Conservation (phyloP, 2,329 filamentous ascomycete species). For the Akanthomyces lecanii region DNA sequence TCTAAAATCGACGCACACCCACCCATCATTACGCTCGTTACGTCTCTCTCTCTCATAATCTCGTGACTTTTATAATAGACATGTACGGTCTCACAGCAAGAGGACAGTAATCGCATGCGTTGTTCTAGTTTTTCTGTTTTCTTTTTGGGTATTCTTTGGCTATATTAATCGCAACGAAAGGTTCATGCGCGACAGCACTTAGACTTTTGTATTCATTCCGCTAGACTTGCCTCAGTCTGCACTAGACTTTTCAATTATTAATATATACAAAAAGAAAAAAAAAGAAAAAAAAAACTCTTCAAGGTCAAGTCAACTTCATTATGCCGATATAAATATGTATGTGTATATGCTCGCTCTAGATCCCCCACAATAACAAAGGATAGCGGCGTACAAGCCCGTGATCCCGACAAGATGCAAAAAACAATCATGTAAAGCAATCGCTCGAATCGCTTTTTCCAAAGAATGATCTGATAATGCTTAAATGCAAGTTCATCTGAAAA, state of each 20-base stretch:
- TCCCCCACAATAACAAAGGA: not conserved
- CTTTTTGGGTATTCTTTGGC: not conserved
- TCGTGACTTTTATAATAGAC: not conserved
- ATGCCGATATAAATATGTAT: not conserved
- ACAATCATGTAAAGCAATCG: conserved; percentile 8
- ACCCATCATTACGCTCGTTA: not conserved
- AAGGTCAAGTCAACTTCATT: not conserved
- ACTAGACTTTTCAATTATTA: not conserved
- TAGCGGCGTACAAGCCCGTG: not conserved
- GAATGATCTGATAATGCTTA: not conserved
- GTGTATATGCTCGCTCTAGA: not conserved
- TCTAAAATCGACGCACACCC: conserved; percentile 19
- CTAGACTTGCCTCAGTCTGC: not conserved
- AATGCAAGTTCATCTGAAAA: not conserved
- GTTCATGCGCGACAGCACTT: not conserved
- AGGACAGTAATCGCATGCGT: not conserved
- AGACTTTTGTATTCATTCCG: not conserved
- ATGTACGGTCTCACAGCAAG: not conserved
- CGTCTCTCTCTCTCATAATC: not conserved
- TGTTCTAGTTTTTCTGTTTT: not conserved
- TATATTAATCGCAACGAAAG: not conserved
- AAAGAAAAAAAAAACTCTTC: not conserved
- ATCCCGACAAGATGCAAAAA: not conserved
- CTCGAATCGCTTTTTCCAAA: conserved; percentile 14
- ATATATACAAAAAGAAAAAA: not conserved